Percentiles rank a stretch among this genome's conserved stretches.
Conservation (phyloP, 345 rosid genomes). For the Barbarea vulgaris region DNA sequence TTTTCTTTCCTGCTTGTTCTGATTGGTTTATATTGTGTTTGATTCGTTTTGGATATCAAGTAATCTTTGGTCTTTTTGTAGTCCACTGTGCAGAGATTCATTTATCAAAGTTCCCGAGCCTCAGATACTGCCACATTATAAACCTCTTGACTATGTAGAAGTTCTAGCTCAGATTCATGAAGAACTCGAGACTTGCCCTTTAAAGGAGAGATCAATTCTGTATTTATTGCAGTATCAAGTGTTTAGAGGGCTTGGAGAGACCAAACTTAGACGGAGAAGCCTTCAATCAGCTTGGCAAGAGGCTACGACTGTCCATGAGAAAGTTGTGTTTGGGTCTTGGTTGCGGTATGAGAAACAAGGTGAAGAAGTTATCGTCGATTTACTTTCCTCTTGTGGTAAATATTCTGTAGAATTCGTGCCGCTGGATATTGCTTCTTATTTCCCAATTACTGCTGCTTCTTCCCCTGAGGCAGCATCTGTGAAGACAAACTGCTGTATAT, state of each 20-base stretch:
- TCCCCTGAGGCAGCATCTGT: slow-evolving; percentile 44
- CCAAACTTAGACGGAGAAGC: slow-evolving; percentile 81
- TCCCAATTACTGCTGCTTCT: slow-evolving; percentile 43
- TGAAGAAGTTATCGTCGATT: slow-evolving; percentile 81
- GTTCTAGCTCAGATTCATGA: slow-evolving; percentile 96
- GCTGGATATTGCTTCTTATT: slow-evolving; percentile 64
- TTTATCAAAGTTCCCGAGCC: slow-evolving; percentile 94
- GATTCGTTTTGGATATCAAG: slow-evolving; percentile 1
- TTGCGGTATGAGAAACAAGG: slow-evolving; percentile 85
- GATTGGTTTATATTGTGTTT: slow-evolving; percentile 4
- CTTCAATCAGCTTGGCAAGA: slow-evolving; percentile 93
- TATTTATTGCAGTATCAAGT: slow-evolving; percentile 82
- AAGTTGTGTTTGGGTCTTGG: slow-evolving; percentile 92
- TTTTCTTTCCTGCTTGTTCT: background rate
- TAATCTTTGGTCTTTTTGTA: slow-evolving; percentile 21
- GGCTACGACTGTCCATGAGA: slow-evolving; percentile 80
- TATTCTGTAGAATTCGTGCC: slow-evolving; percentile 72
- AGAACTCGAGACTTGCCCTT: slow-evolving; percentile 83
- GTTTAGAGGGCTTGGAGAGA: slow-evolving; percentile 91
- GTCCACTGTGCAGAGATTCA: slow-evolving; percentile 73
- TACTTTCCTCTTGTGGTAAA: slow-evolving; percentile 78
- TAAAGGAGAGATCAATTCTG: slow-evolving; percentile 65
- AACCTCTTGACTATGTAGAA: slow-evolving; percentile 91
- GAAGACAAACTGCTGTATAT: slow-evolving; percentile 33
- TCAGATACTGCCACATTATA: slow-evolving; percentile 69